Base-by-base conservation (phyloP, 495 filamentous ascomycete species). In the Talaromyces ruber region DNA sequence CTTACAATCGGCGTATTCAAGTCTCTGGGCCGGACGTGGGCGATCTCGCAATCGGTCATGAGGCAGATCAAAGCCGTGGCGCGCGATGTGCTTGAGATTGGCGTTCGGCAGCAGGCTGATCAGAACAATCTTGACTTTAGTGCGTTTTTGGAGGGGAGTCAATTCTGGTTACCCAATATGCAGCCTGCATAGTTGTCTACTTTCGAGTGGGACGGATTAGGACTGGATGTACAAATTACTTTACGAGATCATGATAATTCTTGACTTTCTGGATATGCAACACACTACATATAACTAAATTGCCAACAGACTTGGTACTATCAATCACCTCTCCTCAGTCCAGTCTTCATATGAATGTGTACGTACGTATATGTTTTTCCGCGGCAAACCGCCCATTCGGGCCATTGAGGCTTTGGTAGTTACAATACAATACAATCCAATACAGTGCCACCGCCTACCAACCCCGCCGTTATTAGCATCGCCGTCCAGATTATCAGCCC, bases 1-100 rank as follows among this genome's bases (percentile, higher is more conserved):
- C 82, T 97, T 26, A 92, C 90, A 63, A 90, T 92, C 51, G 92
- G 92, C 32, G 90, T 88, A 3, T 84, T 97, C 64, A 89, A 88
- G 68, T 84, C 84, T 4, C 73, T 95, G 4, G 86, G 81, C 61
- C 76, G 80, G 43, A 85, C 90, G 6, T 97, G 92, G 92, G 84
- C 87, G 37, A 86, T 91, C 24, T 91, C 91, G 5, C 81, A 80
- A 32, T 82, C 77, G 8, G 88, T 91, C 9, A 84, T 91, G 71
- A 79, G 79, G 18, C 90, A 94, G 71, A 89, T 96, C 29, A 80
- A 79, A 58, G 77, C 77, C 3, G 77, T 80, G 16, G 70, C 77
- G 6, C 74, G 77, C 16, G 77, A 80, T 63, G 77, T 80, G 30
- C 72, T 80, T 67, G 74, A 77, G 26, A 60, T 80, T 26, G 77